Evolutionary conservation across 108 stramenopile genomes (phyloP).

Genomic region (Aureococcus anophagefferens): DNA sequence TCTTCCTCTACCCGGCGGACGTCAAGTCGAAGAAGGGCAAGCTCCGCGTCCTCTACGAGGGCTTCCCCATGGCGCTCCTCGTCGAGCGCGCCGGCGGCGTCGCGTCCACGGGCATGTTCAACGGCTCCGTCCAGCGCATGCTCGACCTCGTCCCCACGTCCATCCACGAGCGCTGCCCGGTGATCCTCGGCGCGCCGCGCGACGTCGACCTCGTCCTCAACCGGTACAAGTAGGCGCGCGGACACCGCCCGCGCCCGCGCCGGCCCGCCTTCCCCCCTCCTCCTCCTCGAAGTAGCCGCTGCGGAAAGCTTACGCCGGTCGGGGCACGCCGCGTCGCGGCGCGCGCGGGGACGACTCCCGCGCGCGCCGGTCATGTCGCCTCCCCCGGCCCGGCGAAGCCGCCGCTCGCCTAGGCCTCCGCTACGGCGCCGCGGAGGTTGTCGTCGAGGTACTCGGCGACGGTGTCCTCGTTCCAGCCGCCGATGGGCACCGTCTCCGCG

Average conservation of each 20-base stretch:
- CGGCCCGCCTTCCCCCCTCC: too few relatives aligned
- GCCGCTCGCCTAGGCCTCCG: too few relatives aligned
- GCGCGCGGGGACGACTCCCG: too few relatives aligned
- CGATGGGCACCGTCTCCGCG: not conserved
- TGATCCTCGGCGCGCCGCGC: constrained; percentile 85
- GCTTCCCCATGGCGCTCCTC: constrained; percentile 98
- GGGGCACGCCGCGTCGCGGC: too few relatives aligned
- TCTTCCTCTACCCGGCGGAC: constrained; percentile 96
- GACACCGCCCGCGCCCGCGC: too few relatives aligned
- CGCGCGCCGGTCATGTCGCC: too few relatives aligned
- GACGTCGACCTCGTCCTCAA: constrained; percentile 74
- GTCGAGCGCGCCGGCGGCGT: constrained; percentile 95
- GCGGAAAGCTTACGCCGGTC: too few relatives aligned
- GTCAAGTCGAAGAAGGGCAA: constrained; percentile 82
- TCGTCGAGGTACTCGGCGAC: not conserved
- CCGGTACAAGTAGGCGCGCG: constrained; percentile 59
- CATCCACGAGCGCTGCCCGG: constrained; percentile 94
- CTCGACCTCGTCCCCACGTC: constrained; percentile 72
- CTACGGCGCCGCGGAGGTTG: not conserved
- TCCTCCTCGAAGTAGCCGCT: too few relatives aligned
- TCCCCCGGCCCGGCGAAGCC: too few relatives aligned
- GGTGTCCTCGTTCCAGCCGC: not conserved
- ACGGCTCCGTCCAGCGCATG: constrained; percentile 71
- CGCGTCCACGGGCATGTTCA: constrained; percentile 86
- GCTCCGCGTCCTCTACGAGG: constrained; percentile 95